Conservation (phyloP, 2,329 filamentous ascomycete species). For the Lachnellula suecica region DNA sequence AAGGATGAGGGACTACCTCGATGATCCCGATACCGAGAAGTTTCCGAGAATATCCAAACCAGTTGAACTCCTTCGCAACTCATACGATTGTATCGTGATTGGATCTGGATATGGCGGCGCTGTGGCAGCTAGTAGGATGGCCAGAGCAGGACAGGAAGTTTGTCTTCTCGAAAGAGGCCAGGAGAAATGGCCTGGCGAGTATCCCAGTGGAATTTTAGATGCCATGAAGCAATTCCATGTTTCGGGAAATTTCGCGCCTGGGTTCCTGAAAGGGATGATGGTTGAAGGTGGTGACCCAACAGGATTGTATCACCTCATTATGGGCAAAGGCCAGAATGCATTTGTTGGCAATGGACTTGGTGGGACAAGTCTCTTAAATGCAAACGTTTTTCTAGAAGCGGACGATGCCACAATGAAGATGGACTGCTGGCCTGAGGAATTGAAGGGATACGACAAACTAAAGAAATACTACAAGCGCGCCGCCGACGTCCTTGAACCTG, state of each 20-base stretch:
- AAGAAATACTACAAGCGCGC: conserved; percentile 57
- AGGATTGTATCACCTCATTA: conserved; percentile 62
- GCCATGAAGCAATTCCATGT: conserved; percentile 53
- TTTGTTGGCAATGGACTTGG: conserved; percentile 50
- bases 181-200: conserved; percentile 68
- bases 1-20: conserved; percentile 30
- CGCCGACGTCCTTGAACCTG: conserved; percentile 55
- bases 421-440: conserved; percentile 58
- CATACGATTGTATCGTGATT: conserved; percentile 66
- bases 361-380: conserved; percentile 65
- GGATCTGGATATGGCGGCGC: conserved; percentile 69
- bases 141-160: conserved; percentile 57
- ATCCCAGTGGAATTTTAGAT: conserved; percentile 49
- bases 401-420: conserved; percentile 53
- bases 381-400: conserved; percentile 64
- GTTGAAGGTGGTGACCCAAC: conserved; percentile 53
- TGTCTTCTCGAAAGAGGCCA: conserved; percentile 64
- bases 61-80: conserved; percentile 53
- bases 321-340: conserved; percentile 64
- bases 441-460: conserved; percentile 44
- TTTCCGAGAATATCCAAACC: conserved; percentile 57
- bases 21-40: conserved; percentile 26
- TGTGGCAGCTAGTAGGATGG: conserved; percentile 64
- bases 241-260: conserved; percentile 51
- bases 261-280: conserved; percentile 39